Conservation (phyloP, 345 rosid genomes). For the Theobroma cacao region DNA sequence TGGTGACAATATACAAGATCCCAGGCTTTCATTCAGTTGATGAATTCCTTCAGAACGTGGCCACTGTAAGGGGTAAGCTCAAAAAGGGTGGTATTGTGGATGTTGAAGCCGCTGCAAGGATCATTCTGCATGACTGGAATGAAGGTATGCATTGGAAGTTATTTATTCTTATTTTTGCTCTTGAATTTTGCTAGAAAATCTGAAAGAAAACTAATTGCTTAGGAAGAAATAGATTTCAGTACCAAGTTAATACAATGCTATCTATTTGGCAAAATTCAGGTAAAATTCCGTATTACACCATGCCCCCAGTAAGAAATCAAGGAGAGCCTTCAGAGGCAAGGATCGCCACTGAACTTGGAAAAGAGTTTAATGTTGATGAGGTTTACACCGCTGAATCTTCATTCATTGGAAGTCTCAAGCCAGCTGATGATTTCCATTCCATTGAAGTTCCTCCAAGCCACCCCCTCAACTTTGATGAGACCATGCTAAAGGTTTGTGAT, state of each 20-base stretch:
- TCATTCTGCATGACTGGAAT: slow-evolving; percentile 44
- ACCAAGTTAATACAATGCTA: not conserved
- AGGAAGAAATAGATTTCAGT: not conserved
- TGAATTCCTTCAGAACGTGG: slow-evolving; percentile 86
- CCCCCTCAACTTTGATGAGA: slow-evolving; percentile 66
- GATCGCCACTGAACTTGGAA: slow-evolving; percentile 67
- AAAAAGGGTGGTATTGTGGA: slow-evolving; percentile 95
- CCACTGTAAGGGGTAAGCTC: slow-evolving; percentile 86
- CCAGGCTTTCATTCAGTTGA: slow-evolving; percentile 72
- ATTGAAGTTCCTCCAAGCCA: slow-evolving; percentile 70
- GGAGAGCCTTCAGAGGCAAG: slow-evolving; percentile 66
- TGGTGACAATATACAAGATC: slow-evolving; percentile 81
- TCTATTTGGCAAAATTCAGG: slow-evolving; percentile 46
- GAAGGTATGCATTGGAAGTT: slow-evolving; percentile 5
- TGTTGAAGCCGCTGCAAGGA: slow-evolving; percentile 83
- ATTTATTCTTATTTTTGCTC: not conserved
- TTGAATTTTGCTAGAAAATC: not conserved
- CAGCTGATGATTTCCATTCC: slow-evolving; percentile 58
- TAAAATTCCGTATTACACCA: slow-evolving; percentile 82
- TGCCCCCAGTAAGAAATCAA: slow-evolving; percentile 76
- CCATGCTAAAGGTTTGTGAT: slow-evolving; percentile 70
- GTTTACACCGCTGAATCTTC: slow-evolving; percentile 78
- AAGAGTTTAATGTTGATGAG: slow-evolving; percentile 82
- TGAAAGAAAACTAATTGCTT: not conserved
- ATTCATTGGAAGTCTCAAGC: slow-evolving; percentile 86